Base-by-base conservation (phyloP, 2,329 filamentous ascomycete species). In the Sclerotinia nivalis region DNA sequence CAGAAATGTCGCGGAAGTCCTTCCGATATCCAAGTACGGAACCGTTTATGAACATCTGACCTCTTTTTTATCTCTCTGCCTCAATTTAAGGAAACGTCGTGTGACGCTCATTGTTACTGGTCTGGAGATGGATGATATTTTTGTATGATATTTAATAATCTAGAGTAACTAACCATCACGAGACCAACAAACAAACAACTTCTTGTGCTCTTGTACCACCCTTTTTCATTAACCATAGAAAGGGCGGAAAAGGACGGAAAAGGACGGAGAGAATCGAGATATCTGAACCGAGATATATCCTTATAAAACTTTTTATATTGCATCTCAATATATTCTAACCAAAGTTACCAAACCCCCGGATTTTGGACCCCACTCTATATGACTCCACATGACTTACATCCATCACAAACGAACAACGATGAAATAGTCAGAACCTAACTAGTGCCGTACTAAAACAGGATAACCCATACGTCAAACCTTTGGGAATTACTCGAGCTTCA, bases 1-100 rank as follows among this genome's bases (percentile, higher is more conserved):
- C 15, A 13, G 40, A 47, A 25, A 67, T 25, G 28, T 64, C 50
- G 66, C 66, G 66, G 58, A 69, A 47, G 18, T 4, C 34, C 49
- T 69, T 64, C 66, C 66, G 66, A 69, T 45, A 22, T 50, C 56
- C 66, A 50, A 69, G 58, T 55, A 55, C 58, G 66, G 66, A 49
- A 69, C n/a, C 66, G 58, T 64, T 68, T 43, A 8, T 69, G 66
- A 64, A 64, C 66, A 69, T 69, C 66, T 69, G 66, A 69, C 66
- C 66, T 64, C 66, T 55, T 49, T 49, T 64, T 52, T 20, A 64
- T 40, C 66, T 47, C 66, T 49, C 54, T 45, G 54, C 45, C 66
- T 47, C 52, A 43, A 28, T 59, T 8, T 22, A 61, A 31, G 12
- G 61, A 64, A 50, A 12, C n/a, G 66, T 54, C 34, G 66, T 68